Base-by-base conservation (phyloP, 306 rosid species). In the Lithocarpus polystachyus region DNA sequence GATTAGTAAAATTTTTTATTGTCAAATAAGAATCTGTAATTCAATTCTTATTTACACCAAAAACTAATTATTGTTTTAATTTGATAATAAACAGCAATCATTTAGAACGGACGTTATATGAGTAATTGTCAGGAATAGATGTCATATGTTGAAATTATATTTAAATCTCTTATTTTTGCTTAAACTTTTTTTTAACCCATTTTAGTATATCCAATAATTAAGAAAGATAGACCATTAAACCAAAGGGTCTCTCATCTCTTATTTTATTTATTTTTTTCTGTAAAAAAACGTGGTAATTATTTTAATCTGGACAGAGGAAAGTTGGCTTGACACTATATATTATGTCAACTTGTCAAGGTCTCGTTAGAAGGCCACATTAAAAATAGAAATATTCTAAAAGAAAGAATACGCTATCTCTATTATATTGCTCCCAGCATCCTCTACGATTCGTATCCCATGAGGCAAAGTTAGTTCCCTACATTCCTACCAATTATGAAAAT, bases 281-380 rank as follows among this genome's bases (percentile, higher is more conserved):
- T 53, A 9, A 3, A 51, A 29, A 65, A 82, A 73, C 65, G 85
- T 82, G 79, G 57, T 65, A 40, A 40, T 40, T 14, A 56, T 12
- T 82, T 77, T 56, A 61, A 77, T 54, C 56, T 28, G 75, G 75
- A 40, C 67, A 65, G 8, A 40, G 26, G 31, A 77, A 40, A 54
- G 59, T 70, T 12, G 76, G 68, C 48, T 8, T 17, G 20, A 43
- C 22, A 33, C 61, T n/a, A 14, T 6, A 37, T 37, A 37, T 37
- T 37, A 37, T 45, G 52, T 45, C 52, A 45, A 45, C 52, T 48
- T 62, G 28, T 76, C 40, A 77, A 54, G 55, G 56, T 24, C 33
- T 37, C 31, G 14, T 3, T 12, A 40, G 54, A 60, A 73, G 68
- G 13, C 33, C 56, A 37, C 75, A 28, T 43, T 35, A 54, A 55